Evolutionary conservation across 257 asterid species (phyloP).

Genomic region (Solanum ahanhuiri): DNA sequence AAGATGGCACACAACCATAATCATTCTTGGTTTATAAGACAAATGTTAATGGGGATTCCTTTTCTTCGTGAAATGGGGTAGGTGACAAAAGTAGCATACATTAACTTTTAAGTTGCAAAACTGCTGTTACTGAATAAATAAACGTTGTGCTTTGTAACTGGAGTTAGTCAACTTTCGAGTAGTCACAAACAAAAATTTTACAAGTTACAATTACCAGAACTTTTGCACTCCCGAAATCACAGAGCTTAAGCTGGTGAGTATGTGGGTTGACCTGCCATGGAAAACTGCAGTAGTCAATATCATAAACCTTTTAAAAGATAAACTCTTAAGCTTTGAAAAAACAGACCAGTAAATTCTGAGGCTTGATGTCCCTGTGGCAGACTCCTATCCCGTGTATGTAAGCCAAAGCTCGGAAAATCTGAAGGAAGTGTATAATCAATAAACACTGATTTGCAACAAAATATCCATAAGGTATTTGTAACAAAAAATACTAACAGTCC

Average conservation of each 20-base stretch:
- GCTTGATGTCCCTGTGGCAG: constrained; percentile 65
- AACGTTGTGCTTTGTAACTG: background rate
- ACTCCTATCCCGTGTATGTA: constrained; percentile 57
- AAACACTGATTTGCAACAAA: background rate
- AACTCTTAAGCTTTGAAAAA: background rate
- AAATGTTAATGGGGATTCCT: background rate
- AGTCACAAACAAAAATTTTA: background rate
- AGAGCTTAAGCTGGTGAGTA: constrained; percentile 58
- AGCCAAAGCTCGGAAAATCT: constrained; percentile 57
- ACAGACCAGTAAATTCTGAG: constrained; percentile 59
- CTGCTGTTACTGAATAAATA: background rate
- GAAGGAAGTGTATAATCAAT: constrained; percentile 3
- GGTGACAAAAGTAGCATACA: background rate
- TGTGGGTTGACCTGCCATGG: constrained; percentile 53
- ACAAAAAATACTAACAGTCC: background rate
- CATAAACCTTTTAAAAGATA: background rate
- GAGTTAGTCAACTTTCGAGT: background rate
- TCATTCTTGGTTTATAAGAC: background rate
- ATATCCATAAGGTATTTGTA: background rate
- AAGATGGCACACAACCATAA: background rate
- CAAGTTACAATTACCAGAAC: constrained; percentile 37
- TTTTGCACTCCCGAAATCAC: constrained; percentile 77
- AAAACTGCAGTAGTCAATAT: background rate
- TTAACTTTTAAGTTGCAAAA: background rate
- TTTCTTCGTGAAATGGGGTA: background rate